These are phyloP conservation scores for Scheffersomyces stipitis DNA, from an alignment of 805 yeast genomes.

Conservation along the genomic window DNA sequence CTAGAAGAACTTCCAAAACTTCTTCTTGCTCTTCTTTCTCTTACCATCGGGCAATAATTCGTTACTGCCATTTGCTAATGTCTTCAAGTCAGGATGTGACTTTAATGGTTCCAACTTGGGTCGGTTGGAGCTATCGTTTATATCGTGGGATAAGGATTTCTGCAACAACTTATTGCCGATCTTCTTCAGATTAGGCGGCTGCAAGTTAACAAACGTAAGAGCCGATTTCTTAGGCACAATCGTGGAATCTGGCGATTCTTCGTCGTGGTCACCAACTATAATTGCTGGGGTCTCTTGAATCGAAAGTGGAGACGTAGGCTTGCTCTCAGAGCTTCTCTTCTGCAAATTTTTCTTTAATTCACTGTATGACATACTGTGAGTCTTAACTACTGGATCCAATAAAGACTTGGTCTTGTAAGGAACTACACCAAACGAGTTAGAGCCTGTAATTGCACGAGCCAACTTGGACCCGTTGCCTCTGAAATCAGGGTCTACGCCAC, in stretches of 20 bases:
- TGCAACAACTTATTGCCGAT: constrained; percentile 14
- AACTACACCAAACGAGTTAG: constrained; percentile 36
- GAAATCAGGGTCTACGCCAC: constrained; percentile 38
- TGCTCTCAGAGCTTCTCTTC: constrained; percentile 12
- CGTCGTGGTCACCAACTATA: constrained; percentile 5
- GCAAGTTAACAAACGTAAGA: constrained; percentile 30
- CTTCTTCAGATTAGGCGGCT: constrained; percentile 12
- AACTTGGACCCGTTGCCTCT: constrained; percentile 41
- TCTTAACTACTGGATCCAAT: constrained; percentile 24
- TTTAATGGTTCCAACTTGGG: constrained; percentile 35
- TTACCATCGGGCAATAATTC: constrained; percentile 4
- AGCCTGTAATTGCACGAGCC: constrained; percentile 43
- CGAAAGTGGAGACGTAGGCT: constrained; percentile 1
- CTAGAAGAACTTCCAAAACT: constrained; percentile 39
- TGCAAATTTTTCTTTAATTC: constrained; percentile 32
- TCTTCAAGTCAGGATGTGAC: constrained; percentile 38
- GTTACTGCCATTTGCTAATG: background rate
- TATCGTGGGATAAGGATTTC: constrained; percentile 43
- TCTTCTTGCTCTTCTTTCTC: constrained; percentile 27
- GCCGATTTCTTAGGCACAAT: constrained; percentile 22
- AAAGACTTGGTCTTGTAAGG: constrained; percentile 45
- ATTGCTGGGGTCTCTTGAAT: background rate
- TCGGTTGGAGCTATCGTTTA: constrained; percentile 14
- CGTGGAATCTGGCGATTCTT: constrained; percentile 3
- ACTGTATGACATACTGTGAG: constrained; percentile 26